These are phyloP conservation scores for Euphorbia peplus DNA, from an alignment of 345 rosid genomes.

Conservation along the genomic window DNA sequence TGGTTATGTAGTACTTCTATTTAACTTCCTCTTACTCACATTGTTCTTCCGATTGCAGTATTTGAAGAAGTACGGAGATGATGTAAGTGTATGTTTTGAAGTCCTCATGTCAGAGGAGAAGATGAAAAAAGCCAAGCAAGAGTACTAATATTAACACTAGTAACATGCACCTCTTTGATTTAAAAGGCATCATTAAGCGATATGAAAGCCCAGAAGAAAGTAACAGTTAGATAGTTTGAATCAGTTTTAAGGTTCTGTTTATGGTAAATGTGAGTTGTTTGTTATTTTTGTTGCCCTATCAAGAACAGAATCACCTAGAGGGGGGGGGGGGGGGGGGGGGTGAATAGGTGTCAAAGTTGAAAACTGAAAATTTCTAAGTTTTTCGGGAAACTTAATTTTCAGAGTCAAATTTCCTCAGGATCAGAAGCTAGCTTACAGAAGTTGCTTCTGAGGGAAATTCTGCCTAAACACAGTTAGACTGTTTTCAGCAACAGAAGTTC, in stretches of 20 bases:
- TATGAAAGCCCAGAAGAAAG: slow-evolving; percentile 83
- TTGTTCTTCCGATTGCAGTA: slow-evolving; percentile 40
- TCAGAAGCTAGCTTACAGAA: too few relatives aligned
- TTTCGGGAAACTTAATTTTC: too few relatives aligned
- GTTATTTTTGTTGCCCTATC: too few relatives aligned
- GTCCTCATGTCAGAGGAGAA: slow-evolving; percentile 25
- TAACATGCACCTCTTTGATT: slow-evolving; percentile 93
- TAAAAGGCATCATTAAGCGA: slow-evolving; percentile 67
- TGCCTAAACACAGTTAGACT: too few relatives aligned
- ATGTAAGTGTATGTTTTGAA: slow-evolving; percentile 18
- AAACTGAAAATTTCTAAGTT: too few relatives aligned
- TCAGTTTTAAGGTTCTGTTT: background rate
- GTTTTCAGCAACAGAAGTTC: too few relatives aligned
- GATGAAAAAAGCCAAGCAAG: slow-evolving; percentile 41
- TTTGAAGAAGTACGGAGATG: slow-evolving; percentile 28
- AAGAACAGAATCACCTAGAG: too few relatives aligned
- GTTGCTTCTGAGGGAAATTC: too few relatives aligned
- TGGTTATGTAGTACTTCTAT: background rate
- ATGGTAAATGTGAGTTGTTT: background rate
- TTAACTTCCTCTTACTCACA: slow-evolving; percentile 22
- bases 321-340: too few relatives aligned
- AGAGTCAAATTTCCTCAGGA: too few relatives aligned
- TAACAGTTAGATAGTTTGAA: slow-evolving; percentile 28
- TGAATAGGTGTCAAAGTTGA: too few relatives aligned
- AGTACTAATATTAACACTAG: slow-evolving; percentile 66